phyloP scores from a whole-genome alignment of 129 eudicot species.

The Heracleum sosnowskyi region DNA sequence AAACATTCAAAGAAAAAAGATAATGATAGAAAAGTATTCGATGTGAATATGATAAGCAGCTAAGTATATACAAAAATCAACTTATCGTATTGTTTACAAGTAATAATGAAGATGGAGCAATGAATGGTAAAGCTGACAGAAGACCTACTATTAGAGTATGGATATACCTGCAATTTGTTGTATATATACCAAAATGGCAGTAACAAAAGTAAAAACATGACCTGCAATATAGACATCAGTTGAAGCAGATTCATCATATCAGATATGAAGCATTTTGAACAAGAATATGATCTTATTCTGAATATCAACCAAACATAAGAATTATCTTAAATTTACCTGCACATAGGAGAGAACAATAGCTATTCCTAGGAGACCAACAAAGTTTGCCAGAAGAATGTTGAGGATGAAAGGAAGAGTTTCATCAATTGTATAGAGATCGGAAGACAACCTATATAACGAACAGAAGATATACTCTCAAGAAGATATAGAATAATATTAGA shows the following conservation, averaged over 20 bases:
- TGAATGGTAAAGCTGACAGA: neutral
- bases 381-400: constrained; percentile 92
- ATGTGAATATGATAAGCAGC: neutral
- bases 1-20: neutral
- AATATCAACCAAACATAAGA: neutral
- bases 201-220: constrained; percentile 65
- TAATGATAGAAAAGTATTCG: neutral
- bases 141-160: neutral
- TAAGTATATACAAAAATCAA: neutral
- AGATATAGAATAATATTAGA: neutral
- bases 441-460: constrained; percentile 22
- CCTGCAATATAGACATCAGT: constrained; percentile 34
- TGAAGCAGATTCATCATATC: neutral
- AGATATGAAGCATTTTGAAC: neutral
- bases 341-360: constrained; percentile 72
- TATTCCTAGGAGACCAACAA: constrained; percentile 84
- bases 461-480: constrained; percentile 11
- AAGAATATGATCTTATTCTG: too few relatives aligned
- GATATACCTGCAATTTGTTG: constrained; percentile 74
- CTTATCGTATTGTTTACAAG: neutral
- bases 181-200: constrained; percentile 83
- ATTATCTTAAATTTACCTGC: constrained; percentile 43
- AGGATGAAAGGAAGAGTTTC: constrained; percentile 92
- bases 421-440: constrained; percentile 92
- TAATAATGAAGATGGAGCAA: neutral